Evolutionary conservation across 176 grass and related monocot genomes (phyloP).

Genomic region (Ananas comosus): DNA sequence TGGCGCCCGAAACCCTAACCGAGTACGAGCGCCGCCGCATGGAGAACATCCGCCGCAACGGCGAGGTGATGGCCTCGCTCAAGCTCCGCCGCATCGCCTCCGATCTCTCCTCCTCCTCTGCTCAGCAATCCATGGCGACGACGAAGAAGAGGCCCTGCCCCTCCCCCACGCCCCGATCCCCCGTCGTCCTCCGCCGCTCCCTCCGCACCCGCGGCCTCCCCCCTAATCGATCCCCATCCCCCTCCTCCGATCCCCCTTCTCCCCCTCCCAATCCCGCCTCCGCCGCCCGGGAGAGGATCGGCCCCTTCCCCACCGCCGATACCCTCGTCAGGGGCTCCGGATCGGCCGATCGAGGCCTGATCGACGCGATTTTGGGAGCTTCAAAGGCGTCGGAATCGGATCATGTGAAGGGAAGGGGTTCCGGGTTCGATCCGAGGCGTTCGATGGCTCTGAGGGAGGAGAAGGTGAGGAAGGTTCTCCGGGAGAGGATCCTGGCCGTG

Average conservation of each 20-base stretch:
- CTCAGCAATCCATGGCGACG: slow-evolving; percentile 18
- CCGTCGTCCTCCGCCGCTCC: slow-evolving; percentile 50
- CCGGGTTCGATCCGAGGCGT: slow-evolving; percentile 23
- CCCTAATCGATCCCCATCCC: slow-evolving; percentile 9
- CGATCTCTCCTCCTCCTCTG: slow-evolving; percentile 50
- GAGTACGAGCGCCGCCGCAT: slow-evolving; percentile 35
- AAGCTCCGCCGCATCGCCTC: slow-evolving; percentile 34
- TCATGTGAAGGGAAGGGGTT: neutral
- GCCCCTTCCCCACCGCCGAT: slow-evolving; percentile 24
- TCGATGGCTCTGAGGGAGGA: slow-evolving; percentile 35
- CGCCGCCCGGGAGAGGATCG: neutral
- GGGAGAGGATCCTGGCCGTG: slow-evolving; percentile 38
- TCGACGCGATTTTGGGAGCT: slow-evolving; percentile 10
- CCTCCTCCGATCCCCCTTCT: neutral
- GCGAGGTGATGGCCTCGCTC: slow-evolving; percentile 43
- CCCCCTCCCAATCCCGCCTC: neutral
- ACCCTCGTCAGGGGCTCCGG: slow-evolving; percentile 1
- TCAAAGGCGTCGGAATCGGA: neutral
- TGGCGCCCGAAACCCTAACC: neutral
- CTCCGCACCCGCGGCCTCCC: slow-evolving; percentile 46
- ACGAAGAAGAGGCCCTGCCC: slow-evolving; percentile 9
- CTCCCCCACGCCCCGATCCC: neutral
- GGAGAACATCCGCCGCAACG: slow-evolving; percentile 45
- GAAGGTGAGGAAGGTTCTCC: slow-evolving; percentile 43
- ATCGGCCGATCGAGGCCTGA: slow-evolving; percentile 10